Evolutionary conservation across 495 filamentous ascomycete genomes (phyloP), one percentile per base, ranked within the genome.

Genomic region (Zalerion maritima): DNA sequence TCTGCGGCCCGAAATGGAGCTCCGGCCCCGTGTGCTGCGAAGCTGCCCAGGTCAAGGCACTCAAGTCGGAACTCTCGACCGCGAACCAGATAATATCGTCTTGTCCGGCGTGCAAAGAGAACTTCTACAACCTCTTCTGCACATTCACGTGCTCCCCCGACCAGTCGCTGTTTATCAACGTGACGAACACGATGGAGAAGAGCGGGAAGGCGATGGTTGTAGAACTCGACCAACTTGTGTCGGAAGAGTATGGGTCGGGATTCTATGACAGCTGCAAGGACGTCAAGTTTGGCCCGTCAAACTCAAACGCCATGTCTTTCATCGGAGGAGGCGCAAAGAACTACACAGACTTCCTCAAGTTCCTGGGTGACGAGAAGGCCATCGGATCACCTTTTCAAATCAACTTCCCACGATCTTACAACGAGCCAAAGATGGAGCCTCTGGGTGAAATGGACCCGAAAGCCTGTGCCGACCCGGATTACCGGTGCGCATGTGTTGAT

Each of bases 201-300:
- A 73, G 64, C 20, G 69, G 69, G 3, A 91, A 91, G 47, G 55
- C 52, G 18, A 55, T 83, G 14, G 85, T 94, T 23, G 84, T 78
- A 1, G 85, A 94, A 54, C 50, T 96, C 14, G 83, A 94, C 41
- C 84, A 94, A 39, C 47, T 96, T n/a, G 73, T 92, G 46, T 81
- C 81, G 0, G 66, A 85, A 30, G 66, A 78, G 29, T 97, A 87
- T 55, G 86, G 84, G 15, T 67, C 69, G 21, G 85, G 81, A 2
- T 94, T 96, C 56, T 97, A 81, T 52, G 67, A 92, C 47, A 96
- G 89, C 49, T 97, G 89, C 59, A 97, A 96, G 54, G 82, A 96
- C 50, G 84, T 97, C 48, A 94, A 96, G 47, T 94, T 94, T 45
- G 89, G 87, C 10, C 77, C 82, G 2, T 86, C 91, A 3, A 91